Conservation (phyloP, 202 grass and related monocot genomes). For the Sporobolus alterniflorus region DNA sequence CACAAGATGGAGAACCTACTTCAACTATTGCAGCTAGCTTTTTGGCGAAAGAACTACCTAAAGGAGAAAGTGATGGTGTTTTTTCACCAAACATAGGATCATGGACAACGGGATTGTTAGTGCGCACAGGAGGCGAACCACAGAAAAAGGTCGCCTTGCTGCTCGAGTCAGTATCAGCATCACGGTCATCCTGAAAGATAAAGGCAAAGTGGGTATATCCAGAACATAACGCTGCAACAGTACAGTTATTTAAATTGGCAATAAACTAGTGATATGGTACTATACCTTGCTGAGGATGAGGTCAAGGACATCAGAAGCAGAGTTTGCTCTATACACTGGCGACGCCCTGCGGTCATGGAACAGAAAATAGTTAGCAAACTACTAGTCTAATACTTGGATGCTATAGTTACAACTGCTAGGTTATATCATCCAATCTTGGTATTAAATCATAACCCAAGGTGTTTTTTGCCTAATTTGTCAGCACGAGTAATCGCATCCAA, state of each 20-base stretch:
- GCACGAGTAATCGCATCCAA: not conserved
- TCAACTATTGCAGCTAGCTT: constrained; percentile 46
- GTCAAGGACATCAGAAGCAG: constrained; percentile 67
- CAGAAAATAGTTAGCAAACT: constrained; percentile 10
- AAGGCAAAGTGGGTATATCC: constrained; percentile 10
- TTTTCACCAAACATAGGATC: constrained; percentile 75
- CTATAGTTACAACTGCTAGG: not conserved
- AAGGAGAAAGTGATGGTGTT: constrained; percentile 58
- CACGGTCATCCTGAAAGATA: constrained; percentile 61
- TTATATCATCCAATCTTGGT: too few species aligned
- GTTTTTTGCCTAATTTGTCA: not conserved
- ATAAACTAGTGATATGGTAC: not conserved
- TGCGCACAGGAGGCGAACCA: constrained; percentile 85
- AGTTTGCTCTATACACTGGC: constrained; percentile 54
- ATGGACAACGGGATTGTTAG: constrained; percentile 81
- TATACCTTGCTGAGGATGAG: constrained; percentile 76
- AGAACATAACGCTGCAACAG: not conserved
- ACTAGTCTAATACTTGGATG: not conserved
- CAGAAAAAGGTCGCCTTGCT: constrained; percentile 71
- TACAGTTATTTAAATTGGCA: not conserved
- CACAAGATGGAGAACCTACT: constrained; percentile 70
- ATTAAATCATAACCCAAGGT: too few species aligned
- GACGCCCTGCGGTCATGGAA: constrained; percentile 46
- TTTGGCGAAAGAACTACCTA: constrained; percentile 65
- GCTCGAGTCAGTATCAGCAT: constrained; percentile 61